Evolutionary conservation across 1,284 basidiomycete species (phyloP).

Genomic region (Leccinum proliferum): DNA sequence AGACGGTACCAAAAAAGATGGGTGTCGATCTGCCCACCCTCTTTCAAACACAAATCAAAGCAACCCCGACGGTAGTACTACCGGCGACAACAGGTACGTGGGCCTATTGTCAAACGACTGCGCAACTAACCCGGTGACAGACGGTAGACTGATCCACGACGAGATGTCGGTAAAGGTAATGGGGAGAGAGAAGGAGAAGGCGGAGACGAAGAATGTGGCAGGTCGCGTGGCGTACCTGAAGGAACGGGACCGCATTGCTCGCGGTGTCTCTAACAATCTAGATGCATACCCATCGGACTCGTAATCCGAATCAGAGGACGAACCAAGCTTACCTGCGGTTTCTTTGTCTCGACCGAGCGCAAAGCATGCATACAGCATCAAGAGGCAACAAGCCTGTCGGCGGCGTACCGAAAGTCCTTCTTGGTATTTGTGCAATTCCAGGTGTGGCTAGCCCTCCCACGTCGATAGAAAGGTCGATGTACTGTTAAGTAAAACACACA

Average conservation of each 20-base stretch:
- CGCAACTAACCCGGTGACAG: neutral
- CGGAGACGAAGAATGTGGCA: neutral
- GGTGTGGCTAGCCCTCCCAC: constrained; percentile 22
- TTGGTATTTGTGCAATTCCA: constrained; percentile 22
- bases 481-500: constrained; percentile 28
- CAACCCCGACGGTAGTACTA: neutral
- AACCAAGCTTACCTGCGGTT: constrained; percentile 7
- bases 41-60: neutral
- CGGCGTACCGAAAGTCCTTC: constrained; percentile 2
- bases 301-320: constrained; percentile 23
- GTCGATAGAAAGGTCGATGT: constrained; percentile 22
- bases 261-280: constrained; percentile 22
- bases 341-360: constrained; percentile 5
- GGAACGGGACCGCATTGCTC: neutral
- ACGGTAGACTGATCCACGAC: neutral
- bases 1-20: neutral
- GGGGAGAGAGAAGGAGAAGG: neutral
- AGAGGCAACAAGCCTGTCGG: constrained; percentile 12
- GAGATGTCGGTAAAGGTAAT: neutral
- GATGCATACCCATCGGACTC: constrained; percentile 31
- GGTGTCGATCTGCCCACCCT: neutral
- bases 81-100: neutral
- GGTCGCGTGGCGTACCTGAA: neutral
- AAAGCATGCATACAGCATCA: constrained; percentile 7
- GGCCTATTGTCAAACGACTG: neutral